Conservation (phyloP, 805 yeast genomes). For the Torulaspora delbrueckii region DNA sequence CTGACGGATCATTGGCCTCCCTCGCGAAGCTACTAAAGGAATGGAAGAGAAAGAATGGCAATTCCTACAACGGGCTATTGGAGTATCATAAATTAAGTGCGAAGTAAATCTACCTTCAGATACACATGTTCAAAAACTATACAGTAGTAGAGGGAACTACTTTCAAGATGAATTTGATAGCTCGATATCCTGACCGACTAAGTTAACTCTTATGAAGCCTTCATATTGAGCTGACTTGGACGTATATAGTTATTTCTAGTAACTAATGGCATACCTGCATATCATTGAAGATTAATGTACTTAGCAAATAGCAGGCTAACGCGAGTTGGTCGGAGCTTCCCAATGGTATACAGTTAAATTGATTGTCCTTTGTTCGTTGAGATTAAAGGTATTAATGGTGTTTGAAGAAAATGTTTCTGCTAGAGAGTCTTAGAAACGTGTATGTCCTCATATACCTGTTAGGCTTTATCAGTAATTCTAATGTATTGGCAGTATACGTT, state of each 20-base stretch:
- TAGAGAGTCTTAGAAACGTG: neutral
- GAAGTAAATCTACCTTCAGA: neutral
- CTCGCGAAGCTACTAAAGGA: slow-evolving; percentile 21
- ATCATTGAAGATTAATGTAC: neutral
- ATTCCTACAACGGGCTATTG: slow-evolving; percentile 14
- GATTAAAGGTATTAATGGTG: neutral
- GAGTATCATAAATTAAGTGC: neutral
- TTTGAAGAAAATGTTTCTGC: neutral
- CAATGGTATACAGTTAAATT: neutral
- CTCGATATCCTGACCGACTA: neutral
- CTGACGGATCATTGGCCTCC: slow-evolving; percentile 6
- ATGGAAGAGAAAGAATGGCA: slow-evolving; percentile 23
- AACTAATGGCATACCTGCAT: neutral
- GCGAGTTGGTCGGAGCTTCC: neutral
- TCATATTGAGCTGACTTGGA: neutral
- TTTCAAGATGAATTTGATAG: neutral
- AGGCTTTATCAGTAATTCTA: neutral
- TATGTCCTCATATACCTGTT: neutral
- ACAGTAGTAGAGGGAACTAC: too few species aligned
- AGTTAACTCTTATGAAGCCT: neutral
- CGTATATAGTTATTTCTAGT: slow-evolving; percentile 3
- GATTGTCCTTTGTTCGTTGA: neutral
- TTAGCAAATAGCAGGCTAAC: too few species aligned
- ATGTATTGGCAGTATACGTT: slow-evolving; percentile 9
- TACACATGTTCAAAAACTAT: too few species aligned